Base-by-base conservation (phyloP, 768 basidiomycete genomes). In the Suillus plorans region DNA sequence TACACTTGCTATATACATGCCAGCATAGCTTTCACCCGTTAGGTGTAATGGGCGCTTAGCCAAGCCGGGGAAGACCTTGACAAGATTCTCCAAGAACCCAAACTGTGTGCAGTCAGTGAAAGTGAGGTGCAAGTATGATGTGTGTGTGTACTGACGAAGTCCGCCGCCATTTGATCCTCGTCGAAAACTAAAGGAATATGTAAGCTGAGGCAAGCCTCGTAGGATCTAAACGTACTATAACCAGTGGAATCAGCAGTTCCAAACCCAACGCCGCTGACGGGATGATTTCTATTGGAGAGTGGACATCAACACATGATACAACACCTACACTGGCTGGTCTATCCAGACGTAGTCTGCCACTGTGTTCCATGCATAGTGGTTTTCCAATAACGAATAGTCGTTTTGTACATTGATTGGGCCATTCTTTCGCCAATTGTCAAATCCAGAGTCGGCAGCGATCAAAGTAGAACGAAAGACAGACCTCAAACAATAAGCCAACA, bases 11-110 rank as follows among this genome's bases (percentile, higher is more conserved):
- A 91, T 90, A 69, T 89, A 91, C 65, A 82, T 82, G 36, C 91
- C 91, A 16, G 91, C 85, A 73, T 91, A 92, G 69, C 88, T 89
- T 75, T 92, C 91, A 6, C 91, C 91, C 0, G 85, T 86, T 44
- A 92, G 71, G 73, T 88, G 78, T 42, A 92, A 80, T 18, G 91
- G 91, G 36, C 91, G 85, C 1, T 78, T 84, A 16, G 84, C 84
- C 28, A 92, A 80, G 69, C 81, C 81, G 20, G 91, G 91, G 74
- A 92, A 92, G 12, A 91, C 86, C 68, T 87, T 87, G 70, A 91
- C 87, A 4, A 91, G 78, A 70, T 92, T 92, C 34, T 73, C 76
- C 52, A 93, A 73, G 73, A 92, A 92, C 18, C 87, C 89, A 78
- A 92, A 84, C 90, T 92, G 58, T 12, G 20, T 62, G 34, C 60